A percentile compares a stretch with the other conserved stretches of the same genome.
These are phyloP conservation scores for Plectosphaerella sp. DNA, from an alignment of 2,329 filamentous ascomycete genomes.

Conservation along the genomic window DNA sequence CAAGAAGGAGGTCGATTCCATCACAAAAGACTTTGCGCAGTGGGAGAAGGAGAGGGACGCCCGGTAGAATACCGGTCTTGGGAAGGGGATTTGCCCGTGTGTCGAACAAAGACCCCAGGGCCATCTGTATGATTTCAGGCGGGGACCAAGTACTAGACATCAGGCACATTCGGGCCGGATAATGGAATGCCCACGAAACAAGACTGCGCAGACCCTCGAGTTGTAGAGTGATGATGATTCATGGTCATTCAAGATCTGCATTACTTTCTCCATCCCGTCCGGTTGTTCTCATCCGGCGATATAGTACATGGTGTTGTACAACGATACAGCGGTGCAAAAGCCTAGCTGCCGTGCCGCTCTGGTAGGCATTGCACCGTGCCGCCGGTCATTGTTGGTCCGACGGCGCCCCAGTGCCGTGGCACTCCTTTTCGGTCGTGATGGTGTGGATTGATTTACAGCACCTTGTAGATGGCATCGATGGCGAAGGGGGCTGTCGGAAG, in stretches of 20 bases:
- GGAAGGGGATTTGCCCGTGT: too few relatives aligned
- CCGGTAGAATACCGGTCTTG: neutral
- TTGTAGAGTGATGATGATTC: neutral
- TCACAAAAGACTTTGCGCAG: slow-evolving; percentile 51
- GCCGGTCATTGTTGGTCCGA: neutral
- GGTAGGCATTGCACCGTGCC: neutral
- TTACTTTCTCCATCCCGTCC: neutral
- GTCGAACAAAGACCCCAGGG: neutral
- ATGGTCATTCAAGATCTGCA: neutral
- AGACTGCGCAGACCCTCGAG: too few relatives aligned
- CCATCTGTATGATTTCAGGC: neutral
- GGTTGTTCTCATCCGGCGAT: neutral
- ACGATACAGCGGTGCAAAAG: neutral
- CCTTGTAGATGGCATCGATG: slow-evolving; percentile 45
- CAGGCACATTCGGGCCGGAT: too few relatives aligned
- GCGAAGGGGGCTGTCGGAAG: slow-evolving; percentile 49
- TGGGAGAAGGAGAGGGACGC: slow-evolving; percentile 49
- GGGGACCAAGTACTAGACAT: too few relatives aligned
- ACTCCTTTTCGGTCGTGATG: neutral
- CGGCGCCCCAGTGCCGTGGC: neutral
- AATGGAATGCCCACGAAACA: too few relatives aligned
- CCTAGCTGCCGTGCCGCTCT: too few relatives aligned
- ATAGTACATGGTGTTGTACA: slow-evolving; percentile 12
- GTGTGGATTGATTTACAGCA: slow-evolving; percentile 27
- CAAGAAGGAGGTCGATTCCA: slow-evolving; percentile 64